These are phyloP conservation scores for Talaromyces sp. DNA, from an alignment of 2,329 filamentous ascomycete genomes.

Conservation along the genomic window DNA sequence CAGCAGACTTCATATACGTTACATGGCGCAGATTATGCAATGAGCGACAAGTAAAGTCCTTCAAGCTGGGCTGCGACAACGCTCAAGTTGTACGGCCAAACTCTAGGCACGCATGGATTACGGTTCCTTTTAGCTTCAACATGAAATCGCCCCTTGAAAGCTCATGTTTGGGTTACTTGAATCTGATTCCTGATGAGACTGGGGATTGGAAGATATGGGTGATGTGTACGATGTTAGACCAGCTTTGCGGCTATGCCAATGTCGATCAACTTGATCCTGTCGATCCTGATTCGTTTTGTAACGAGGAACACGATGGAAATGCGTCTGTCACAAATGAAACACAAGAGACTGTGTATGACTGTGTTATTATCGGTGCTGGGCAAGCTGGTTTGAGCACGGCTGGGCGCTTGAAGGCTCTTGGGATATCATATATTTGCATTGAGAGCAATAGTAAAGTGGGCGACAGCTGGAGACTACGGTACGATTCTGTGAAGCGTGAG, in stretches of 20 bases:
- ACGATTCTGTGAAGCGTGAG: slow-evolving; percentile 34
- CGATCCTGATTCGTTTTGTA: not conserved
- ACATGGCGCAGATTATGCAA: slow-evolving; percentile 15
- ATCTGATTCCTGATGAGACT: slow-evolving; percentile 12
- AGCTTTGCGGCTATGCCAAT: slow-evolving; percentile 15
- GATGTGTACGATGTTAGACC: slow-evolving; percentile 19
- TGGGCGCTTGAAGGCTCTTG: slow-evolving; percentile 39
- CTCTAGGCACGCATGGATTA: slow-evolving; percentile 13
- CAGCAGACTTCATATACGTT: slow-evolving; percentile 11
- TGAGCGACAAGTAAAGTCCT: slow-evolving; percentile 4
- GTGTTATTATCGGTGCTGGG: slow-evolving; percentile 34
- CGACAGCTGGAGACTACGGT: slow-evolving; percentile 42
- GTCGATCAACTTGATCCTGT: slow-evolving; percentile 14
- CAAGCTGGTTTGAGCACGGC: slow-evolving; percentile 41
- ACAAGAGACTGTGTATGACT: slow-evolving; percentile 18
- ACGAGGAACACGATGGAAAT: not conserved
- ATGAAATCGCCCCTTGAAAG: slow-evolving; percentile 7
- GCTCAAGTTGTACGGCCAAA: slow-evolving; percentile 7
- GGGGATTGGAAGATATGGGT: slow-evolving; percentile 22
- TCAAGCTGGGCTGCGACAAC: slow-evolving; percentile 10
- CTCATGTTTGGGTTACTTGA: slow-evolving; percentile 16
- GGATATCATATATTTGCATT: slow-evolving; percentile 38
- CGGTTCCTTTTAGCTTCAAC: slow-evolving; percentile 15
- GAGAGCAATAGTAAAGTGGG: slow-evolving; percentile 39
- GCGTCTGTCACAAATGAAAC: not conserved